Conservation (phyloP, 2,329 filamentous ascomycete genomes). For the Coniochaeta pulveracea region DNA sequence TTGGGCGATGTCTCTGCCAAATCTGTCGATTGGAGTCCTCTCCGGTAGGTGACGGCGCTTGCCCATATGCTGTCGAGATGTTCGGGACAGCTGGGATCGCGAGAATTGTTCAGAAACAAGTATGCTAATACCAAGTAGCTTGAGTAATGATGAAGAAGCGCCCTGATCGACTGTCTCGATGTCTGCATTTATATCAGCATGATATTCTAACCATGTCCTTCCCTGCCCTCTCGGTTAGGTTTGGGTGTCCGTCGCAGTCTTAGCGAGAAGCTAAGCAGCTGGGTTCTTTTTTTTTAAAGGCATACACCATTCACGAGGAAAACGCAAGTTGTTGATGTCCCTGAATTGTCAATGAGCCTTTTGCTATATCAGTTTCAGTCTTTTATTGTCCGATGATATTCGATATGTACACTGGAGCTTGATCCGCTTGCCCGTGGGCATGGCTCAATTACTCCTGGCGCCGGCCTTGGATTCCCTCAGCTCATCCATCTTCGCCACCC, state of each 20-base stretch:
- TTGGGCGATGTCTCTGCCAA: conserved; percentile 22
- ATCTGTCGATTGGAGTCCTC: conserved; percentile 42
- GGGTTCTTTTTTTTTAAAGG: no score
- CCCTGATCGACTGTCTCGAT: conserved; percentile 39
- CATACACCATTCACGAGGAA: no score
- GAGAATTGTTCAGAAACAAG: conserved; percentile 41
- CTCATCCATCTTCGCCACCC: conserved; percentile 98
- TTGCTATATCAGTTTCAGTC: no score
- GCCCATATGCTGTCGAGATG: conserved; percentile 47
- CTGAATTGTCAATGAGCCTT: no score
- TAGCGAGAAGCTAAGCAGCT: not conserved
- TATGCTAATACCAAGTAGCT: conserved; percentile 34
- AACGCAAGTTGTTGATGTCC: no score
- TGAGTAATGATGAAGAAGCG: conserved; percentile 49
- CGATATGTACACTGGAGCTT: conserved; percentile 1
- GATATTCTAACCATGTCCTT: not conserved
- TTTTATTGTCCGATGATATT: not conserved
- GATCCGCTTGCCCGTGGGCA: not conserved
- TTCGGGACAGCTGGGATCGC: conserved; percentile 44
- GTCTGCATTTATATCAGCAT: conserved; percentile 5
- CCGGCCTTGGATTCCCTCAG: conserved; percentile 76
- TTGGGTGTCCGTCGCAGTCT: not conserved
- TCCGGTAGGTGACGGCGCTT: conserved; percentile 34
- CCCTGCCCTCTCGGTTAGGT: no score
- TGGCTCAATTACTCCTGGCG: conserved; percentile 68